phyloP scores from a whole-genome alignment of 192 early-diverging fungal genomes.

The Chytriomyces sp. region DNA sequence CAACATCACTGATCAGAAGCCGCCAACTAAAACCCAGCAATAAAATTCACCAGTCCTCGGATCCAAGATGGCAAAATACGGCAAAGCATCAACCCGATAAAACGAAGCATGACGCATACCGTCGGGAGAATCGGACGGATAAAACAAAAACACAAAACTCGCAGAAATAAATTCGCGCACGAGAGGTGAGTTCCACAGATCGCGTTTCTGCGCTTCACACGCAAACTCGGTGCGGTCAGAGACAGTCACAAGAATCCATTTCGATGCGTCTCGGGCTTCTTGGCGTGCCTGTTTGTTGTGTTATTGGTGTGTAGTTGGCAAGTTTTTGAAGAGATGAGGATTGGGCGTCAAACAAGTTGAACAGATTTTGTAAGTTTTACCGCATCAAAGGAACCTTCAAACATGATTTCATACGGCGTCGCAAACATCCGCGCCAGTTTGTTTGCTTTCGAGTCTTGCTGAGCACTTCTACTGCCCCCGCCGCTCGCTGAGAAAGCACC shows the following conservation, averaged over 20 bases:
- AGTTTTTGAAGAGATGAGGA: neutral
- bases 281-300: constrained; percentile 61
- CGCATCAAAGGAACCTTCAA: constrained; percentile 69
- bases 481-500: constrained; percentile 11
- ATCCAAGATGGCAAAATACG: constrained; percentile 88
- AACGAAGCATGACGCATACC: constrained; percentile 73
- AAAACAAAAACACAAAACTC: constrained; percentile 88
- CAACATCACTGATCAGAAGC: constrained; percentile 11
- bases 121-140: constrained; percentile 65
- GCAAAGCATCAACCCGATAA: constrained; percentile 74
- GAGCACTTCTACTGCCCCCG: neutral
- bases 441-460: constrained; percentile 16
- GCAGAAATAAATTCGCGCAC: constrained; percentile 79
- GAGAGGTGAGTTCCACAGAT: constrained; percentile 84
- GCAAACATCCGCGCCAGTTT: constrained; percentile 75
- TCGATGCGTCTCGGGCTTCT: constrained; percentile 74
- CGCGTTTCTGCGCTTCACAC: constrained; percentile 90
- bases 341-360: too few relatives aligned
- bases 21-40: neutral
- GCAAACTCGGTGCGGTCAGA: constrained; percentile 77
- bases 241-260: constrained; percentile 69
- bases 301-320: neutral
- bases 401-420: constrained; percentile 89
- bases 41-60: constrained; percentile 77
- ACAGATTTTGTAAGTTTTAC: constrained; percentile 61